Conservation (phyloP, 495 filamentous ascomycete species). For the Lentithecium fluviatile region DNA sequence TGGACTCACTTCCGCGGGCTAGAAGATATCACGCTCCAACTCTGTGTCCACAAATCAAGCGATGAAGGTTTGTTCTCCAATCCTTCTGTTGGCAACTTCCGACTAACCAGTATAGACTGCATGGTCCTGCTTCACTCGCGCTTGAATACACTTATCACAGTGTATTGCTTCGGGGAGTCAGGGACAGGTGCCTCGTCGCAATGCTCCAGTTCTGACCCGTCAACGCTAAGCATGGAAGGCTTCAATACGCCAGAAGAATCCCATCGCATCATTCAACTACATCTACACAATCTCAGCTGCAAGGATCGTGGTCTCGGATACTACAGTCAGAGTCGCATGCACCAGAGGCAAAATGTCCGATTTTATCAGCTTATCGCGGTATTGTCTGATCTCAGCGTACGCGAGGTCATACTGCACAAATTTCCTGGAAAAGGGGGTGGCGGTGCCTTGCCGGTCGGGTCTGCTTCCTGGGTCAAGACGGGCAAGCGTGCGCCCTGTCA, state of each 20-base stretch:
- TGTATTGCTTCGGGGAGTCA: constrained; percentile 28
- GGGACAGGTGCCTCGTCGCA: background rate
- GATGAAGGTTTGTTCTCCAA: constrained; percentile 11
- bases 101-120: constrained; percentile 21
- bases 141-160: constrained; percentile 34
- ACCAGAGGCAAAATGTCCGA: constrained; percentile 8
- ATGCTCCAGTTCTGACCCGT: constrained; percentile 21
- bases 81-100: background rate
- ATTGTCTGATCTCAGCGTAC: constrained; percentile 22
- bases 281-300: constrained; percentile 1
- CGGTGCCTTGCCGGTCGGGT: background rate
- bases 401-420: constrained; percentile 17
- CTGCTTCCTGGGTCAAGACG: background rate
- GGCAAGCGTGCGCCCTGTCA: too few species aligned
- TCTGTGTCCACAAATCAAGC: constrained; percentile 8
- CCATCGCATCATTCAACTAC: constrained; percentile 5
- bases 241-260: background rate
- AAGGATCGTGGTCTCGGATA: background rate
- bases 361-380: constrained; percentile 33
- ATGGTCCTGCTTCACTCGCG: constrained; percentile 34
- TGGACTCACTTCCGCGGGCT: constrained; percentile 50
- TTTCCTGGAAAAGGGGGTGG: background rate
- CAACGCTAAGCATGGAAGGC: constrained; percentile 9
- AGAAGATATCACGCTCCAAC: constrained; percentile 30
- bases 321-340: constrained; percentile 12